Conservation (phyloP, 2,329 filamentous ascomycete genomes). For the Pseudocercospora fijiensis region DNA sequence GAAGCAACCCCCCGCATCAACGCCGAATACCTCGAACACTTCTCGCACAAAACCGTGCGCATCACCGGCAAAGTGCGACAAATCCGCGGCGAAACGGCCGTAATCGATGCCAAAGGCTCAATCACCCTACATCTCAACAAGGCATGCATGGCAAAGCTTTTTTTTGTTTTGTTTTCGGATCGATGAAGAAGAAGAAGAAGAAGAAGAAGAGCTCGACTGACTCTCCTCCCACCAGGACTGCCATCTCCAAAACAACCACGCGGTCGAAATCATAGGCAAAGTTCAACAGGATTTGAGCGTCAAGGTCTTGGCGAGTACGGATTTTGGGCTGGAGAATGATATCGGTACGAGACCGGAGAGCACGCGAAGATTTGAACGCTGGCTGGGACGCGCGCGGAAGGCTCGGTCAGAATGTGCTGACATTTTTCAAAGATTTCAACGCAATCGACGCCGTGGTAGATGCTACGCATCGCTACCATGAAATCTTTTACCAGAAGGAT, state of each 20-base stretch:
- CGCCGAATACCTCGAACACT: conserved; percentile 73
- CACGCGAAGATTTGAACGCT: not conserved
- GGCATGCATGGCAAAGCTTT: no score
- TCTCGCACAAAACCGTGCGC: conserved; percentile 70
- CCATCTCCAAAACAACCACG: conserved; percentile 67
- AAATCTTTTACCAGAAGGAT: conserved; percentile 69
- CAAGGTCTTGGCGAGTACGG: conserved; percentile 66
- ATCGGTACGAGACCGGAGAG: conserved; percentile 56
- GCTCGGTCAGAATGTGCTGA: not conserved
- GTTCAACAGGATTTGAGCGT: conserved; percentile 71
- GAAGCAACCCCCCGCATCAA: conserved; percentile 80
- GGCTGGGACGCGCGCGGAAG: not conserved
- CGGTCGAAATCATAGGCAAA: conserved; percentile 75
- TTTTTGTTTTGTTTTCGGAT: no score
- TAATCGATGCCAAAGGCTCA: conserved; percentile 74
- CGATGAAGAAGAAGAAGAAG: no score
- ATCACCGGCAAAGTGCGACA: conserved; percentile 82
- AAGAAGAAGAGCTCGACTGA: no score
- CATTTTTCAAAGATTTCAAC: conserved; percentile 64
- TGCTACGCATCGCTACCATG: conserved; percentile 74
- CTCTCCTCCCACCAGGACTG: conserved; percentile 55
- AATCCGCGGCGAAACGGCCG: conserved; percentile 75
- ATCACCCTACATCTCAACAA: conserved; percentile 73
- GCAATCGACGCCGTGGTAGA: conserved; percentile 79
- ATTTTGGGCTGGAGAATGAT: conserved; percentile 59